Base-by-base conservation (phyloP, 2,329 filamentous ascomycete species). In the Juglanconis sp. region DNA sequence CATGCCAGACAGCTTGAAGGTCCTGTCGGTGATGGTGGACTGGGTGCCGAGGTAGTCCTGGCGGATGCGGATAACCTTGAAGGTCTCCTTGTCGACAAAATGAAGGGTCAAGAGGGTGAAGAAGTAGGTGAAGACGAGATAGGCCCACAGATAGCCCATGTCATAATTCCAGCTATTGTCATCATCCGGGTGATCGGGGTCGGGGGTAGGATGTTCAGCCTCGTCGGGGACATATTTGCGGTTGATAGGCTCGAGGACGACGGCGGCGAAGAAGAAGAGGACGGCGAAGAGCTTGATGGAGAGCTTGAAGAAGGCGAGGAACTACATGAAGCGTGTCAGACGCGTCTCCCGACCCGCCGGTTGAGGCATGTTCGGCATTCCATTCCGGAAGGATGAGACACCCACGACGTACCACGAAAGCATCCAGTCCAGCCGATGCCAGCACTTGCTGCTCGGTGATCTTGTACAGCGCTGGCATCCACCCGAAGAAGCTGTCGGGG, bases 301-400 rank as follows among this genome's bases (percentile, higher is more conserved):
- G 86, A 98, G 95, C 72, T 93, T 96, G 81, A 97, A 98, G 76
- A 99, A 99, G 15, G 89, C 85, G 13, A 99, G 81, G 71, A 99
- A 97, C 84, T 86, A 68, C 57, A 17, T 61, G 60, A 36, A 30
- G 10, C n/a, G 8, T 31, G 40, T n/a, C 52, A 48, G 24, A 9
- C 8, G 40, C 7, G 40, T 31, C 24, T 3, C 9, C 17, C 6
- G 46, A 17, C 17, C 17, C 24, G 24, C 9, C 35, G 24, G 24
- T 24, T 2, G 24, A 2, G 24, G 10, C 46, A 13, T 31, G 3
- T 31, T 48, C 13, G 17, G 44, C 9, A 17, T 11, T 24, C 24
- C 24, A 24, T 24, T 24, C 24, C 24, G 24, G 4, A 53, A 24
- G 10, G 1, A 8, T 5, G 13, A n/a, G 32, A 9, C 13, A 5